Evolutionary conservation across 306 rosid genomes (phyloP), one percentile per base, ranked within the genome.

Genomic region (Abrus precatorius): DNA sequence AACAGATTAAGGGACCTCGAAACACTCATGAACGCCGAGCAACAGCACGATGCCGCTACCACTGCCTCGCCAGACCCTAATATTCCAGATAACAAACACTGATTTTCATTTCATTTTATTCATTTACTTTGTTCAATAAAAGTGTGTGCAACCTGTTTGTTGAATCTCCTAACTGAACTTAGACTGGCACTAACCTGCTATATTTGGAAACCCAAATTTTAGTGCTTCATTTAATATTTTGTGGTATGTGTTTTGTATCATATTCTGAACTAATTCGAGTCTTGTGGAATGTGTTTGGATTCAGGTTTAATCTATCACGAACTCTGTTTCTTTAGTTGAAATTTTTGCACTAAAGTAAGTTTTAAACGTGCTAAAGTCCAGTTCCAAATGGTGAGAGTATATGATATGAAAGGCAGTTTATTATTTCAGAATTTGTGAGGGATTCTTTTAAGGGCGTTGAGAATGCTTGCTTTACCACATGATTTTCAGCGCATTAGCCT

Each of bases 1-100:
- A 88, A 84, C 53, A 90, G 92, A 82, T 0, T 93, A 54, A 82
- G 85, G 48, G 98, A 91, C 52, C 64, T 91, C 78, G 91, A 95
- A 64, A 68, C 33, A 13, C 27, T 75, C 34, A 41, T 78, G 77
- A 83, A 87, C 54, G 72, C 85, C 10, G 82, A 82, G 1, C 85
- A 85, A 2, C 85, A 61, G 11, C 75, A 82, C 4, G 82, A 73
- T 71, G 45, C 9, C 5, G 34, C 50, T 4, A 3, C 66, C 29
- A 0, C 84, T 30, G 89, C 81, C 28, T 55, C 49, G 11, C 32
- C 79, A 29, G 88, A 86, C 12, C 41, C 85, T 30, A 4, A 67
- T 27, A 30, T 75, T 40, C 54, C 66, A 7, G 87, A 91, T 20
- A 89, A 87, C 6, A 77, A 34, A 65, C 69, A 85, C 4, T 52